These are phyloP conservation scores for Citrus sp. DNA, from an alignment of 345 rosid genomes.

Conservation along the genomic window DNA sequence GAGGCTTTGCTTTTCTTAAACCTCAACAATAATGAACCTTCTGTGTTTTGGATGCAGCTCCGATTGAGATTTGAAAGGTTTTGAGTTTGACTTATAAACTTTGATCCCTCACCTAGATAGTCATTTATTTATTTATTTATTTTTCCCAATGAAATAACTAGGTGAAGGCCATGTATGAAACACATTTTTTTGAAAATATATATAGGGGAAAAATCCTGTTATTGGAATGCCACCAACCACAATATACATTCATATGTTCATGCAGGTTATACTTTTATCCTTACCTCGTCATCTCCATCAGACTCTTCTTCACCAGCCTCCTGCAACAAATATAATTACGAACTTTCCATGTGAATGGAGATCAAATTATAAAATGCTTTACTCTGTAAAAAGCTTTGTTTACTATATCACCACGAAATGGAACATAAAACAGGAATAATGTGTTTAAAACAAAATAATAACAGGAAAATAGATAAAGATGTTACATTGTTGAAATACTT, in stretches of 20 bases:
- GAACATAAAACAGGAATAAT: not conserved
- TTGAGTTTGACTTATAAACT: not conserved
- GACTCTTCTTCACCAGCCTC: slow-evolving; percentile 18
- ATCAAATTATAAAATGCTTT: not conserved
- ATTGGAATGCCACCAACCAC: not conserved
- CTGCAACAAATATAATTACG: slow-evolving; percentile 1
- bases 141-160: not conserved
- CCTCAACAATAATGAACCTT: not conserved
- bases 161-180: not conserved
- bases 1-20: not conserved
- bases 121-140: not conserved
- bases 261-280: not conserved
- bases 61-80: not conserved
- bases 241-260: not conserved
- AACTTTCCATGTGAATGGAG: not conserved
- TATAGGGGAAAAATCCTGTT: not conserved
- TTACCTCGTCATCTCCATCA: slow-evolving; percentile 17
- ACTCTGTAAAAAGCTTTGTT: slow-evolving; percentile 12
- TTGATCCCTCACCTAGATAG: not conserved
- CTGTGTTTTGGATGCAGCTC: not conserved
- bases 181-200: not conserved
- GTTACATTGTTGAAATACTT: slow-evolving; percentile 30
- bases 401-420: not conserved
- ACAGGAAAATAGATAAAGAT: not conserved
- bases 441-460: not conserved